A percentile compares a stretch with the other conserved stretches of the same genome.
phyloP scores from a whole-genome alignment of 2,329 filamentous ascomycete genomes.

The Niveomyces coronatus region DNA sequence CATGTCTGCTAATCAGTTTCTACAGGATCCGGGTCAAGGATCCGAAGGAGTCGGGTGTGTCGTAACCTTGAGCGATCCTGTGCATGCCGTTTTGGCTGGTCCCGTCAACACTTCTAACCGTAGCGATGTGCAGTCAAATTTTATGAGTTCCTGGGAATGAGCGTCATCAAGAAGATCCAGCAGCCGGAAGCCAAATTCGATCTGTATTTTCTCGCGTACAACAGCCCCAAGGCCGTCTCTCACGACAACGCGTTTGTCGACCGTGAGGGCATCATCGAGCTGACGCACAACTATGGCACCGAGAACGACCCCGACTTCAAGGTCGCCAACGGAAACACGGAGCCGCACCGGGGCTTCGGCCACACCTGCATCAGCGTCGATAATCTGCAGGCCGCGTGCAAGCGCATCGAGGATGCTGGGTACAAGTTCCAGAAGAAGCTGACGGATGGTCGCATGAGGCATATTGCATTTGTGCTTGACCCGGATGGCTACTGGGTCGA shows the following conservation, averaged over 20 bases:
- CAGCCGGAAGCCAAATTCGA: conserved; percentile 88
- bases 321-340: conserved; percentile 81
- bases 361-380: conserved; percentile 79
- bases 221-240: conserved; percentile 64
- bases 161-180: conserved; percentile 65
- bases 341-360: conserved; percentile 74
- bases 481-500: conserved; percentile 86
- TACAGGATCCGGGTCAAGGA: conserved; percentile 96
- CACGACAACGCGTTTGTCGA: conserved; percentile 63
- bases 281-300: conserved; percentile 79
- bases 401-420: conserved; percentile 79
- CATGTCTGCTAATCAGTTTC: no score
- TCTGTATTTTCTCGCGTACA: conserved; percentile 90
- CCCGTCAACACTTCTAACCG: conserved; percentile 6
- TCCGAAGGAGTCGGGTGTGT: conserved; percentile 63
- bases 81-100: background rate
- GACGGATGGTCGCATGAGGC: conserved; percentile 72
- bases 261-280: conserved; percentile 81
- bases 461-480: conserved; percentile 85
- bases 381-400: conserved; percentile 80
- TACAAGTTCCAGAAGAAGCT: conserved; percentile 95
- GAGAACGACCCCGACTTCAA: conserved; percentile 74
- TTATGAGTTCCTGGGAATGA: conserved; percentile 89
- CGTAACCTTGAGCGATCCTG: background rate
- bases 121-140: conserved; percentile 56